Evolutionary conservation across 441 rosid genomes (phyloP), one percentile per base, ranked within the genome.

Genomic region (Dalechampia spathulata): DNA sequence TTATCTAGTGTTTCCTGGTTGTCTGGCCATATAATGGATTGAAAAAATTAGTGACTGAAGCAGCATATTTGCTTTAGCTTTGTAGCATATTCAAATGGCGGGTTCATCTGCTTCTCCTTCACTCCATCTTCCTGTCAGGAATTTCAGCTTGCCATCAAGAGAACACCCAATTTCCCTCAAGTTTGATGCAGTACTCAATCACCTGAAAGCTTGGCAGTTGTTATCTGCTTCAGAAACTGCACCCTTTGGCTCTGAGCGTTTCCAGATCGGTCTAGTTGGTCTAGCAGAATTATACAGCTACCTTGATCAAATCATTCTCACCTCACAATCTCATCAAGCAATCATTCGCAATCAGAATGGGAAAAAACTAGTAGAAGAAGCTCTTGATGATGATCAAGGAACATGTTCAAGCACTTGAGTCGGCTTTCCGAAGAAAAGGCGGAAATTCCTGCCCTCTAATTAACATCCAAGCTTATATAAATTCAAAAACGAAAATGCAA

Each of bases 131-230:
- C 59, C 59, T 8, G 10, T 5, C 5, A 55, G 59, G 25, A 44
- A 26, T 11, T 16, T 41, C 27, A 55, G 49, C 22, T 55, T 55
- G 36, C 59, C 59, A 41, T 55, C 49, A 25, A 55, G 49, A 26
- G 59, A 12, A 27, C 59, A 55, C 34, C 59, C 49, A 2, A 41
- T 41, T 41, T 40, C 20, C 5, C 37, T 40, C 1, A 41, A 41
- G 40, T 55, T 40, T 41, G 49, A 55, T 25, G 59, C 59, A 2
- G 32, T 41, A 26, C 59, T 40, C 41, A 16, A 41, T 26, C 48
- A 55, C 44, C 22, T 55, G 6, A 55, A 55, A 55, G 26, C 38
- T 15, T 55, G 59, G 59, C 59, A 55, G 26, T 40, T 41, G 9
- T 20, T 52, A 12, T 54, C 58, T 14, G 20, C 32, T 23, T 54